Base-by-base conservation (phyloP, 495 filamentous ascomycete genomes). In the Penicillium roqueforti region DNA sequence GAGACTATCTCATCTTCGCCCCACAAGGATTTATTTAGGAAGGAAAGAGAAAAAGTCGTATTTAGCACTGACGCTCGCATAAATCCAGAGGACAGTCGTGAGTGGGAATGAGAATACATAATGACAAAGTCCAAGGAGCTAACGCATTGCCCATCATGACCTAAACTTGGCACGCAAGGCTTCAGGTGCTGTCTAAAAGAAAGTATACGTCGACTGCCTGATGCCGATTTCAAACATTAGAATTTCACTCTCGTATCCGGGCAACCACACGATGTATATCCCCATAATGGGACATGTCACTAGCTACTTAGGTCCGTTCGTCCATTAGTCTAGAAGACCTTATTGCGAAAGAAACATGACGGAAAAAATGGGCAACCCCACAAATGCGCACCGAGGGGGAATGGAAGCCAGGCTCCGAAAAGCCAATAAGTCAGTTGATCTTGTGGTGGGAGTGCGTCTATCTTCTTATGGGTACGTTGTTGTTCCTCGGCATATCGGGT, bases 401-500 rank as follows among this genome's bases (percentile, higher is more conserved):
- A 36, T 7, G 13, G 39, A n/a, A 32, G 26, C 16, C 16, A 25
- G n/a, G 11, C 23, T 28, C 28, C 26, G n/a, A 36, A 39, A 28
- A 7, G 19, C 14, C 23, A 22, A 36, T 7, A 32, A 14, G 50
- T 20, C 25, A 38, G 28, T 40, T 39, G 37, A 55, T 16, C 14
- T 16, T 36, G 34, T 2, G 29, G 20, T n/a, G 37, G 29, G 19
- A 41, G 22, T 41, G 28, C 6, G 13, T 19, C n/a, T 43, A 18
- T 47, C 32, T 37, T n/a, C 32, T 29, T 26, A 48, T 25, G 45
- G 34, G 18, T 32, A 18, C 41, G 39, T 13, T 34, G 34, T 37
- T 54, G 53, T 65, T 51, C 60, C 60, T 58, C 57, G 60, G 59
- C 57, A 60, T 56, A 29, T 53, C 47, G 55, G 49, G 37, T 48